Conservation (phyloP, 225 moss, liverwort and hornwort species). For the Physcomitrellopsis africana region DNA sequence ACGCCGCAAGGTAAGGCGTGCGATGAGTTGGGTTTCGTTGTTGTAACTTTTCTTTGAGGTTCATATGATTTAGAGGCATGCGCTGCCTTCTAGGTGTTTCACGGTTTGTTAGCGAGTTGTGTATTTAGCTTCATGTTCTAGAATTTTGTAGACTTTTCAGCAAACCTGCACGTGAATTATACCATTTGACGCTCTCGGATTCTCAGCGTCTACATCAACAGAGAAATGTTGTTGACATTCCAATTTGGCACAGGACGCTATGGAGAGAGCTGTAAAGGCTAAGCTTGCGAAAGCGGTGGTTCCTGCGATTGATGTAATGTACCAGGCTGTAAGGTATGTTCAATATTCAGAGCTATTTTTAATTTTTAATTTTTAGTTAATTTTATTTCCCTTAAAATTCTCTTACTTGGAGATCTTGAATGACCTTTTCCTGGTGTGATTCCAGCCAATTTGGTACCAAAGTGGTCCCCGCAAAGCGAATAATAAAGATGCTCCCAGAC, state of each 20-base stretch:
- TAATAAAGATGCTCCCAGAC: constrained; percentile 80
- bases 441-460: constrained; percentile 78
- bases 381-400: neutral
- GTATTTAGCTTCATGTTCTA: neutral
- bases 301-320: constrained; percentile 82
- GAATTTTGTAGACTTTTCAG: neutral
- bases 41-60: neutral
- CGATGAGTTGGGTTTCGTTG: neutral
- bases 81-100: neutral
- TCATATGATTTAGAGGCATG: neutral
- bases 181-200: neutral
- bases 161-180: neutral
- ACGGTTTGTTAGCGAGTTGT: constrained; percentile 14
- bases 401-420: neutral
- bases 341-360: neutral
- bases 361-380: neutral
- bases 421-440: neutral
- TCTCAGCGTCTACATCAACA: neutral
- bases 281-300: constrained; percentile 83
- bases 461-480: constrained; percentile 86
- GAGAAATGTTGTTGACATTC: neutral
- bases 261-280: constrained; percentile 86
- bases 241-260: constrained; percentile 49
- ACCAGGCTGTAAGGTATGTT: constrained; percentile 63
- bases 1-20: neutral